A percentile compares a stretch with the other conserved stretches of the same genome.
Evolutionary conservation across 2,329 filamentous ascomycete genomes (phyloP).

Genomic region (Diaporthe citri): DNA sequence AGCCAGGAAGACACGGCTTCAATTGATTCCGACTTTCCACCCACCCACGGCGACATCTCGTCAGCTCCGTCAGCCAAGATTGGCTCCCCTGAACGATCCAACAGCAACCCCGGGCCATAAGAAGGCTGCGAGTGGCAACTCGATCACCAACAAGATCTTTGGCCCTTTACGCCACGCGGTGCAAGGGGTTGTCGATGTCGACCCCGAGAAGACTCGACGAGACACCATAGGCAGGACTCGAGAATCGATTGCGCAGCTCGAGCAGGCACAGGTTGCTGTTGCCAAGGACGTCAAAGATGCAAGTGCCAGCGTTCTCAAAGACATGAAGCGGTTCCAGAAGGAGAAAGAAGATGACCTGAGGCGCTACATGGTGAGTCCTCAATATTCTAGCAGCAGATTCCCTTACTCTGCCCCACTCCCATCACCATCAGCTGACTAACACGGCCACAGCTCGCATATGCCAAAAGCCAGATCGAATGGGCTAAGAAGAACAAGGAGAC

Average conservation of each 20-base stretch:
- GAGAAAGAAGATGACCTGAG: constrained; percentile 96
- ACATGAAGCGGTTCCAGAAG: constrained; percentile 90
- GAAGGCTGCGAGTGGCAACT: constrained; percentile 87
- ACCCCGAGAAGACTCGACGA: constrained; percentile 90
- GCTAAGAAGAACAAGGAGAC: constrained; percentile 90
- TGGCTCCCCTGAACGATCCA: constrained; percentile 70
- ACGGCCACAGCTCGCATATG: constrained; percentile 81
- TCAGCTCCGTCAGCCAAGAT: constrained; percentile 81
- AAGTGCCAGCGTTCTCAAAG: constrained; percentile 86
- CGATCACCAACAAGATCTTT: constrained; percentile 94
- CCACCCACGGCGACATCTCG: constrained; percentile 81
- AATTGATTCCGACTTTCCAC: constrained; percentile 96
- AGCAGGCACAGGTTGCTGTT: constrained; percentile 89
- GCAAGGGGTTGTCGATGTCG: constrained; percentile 94
- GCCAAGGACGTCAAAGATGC: constrained; percentile 95
- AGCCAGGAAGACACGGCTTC: constrained; percentile 84
- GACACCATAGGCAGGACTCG: constrained; percentile 97
- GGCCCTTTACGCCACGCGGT: constrained; percentile 95
- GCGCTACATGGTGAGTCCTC: constrained; percentile 87
- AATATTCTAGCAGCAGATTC: not conserved
- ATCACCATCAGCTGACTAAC: not conserved
- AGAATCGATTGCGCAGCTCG: constrained; percentile 86
- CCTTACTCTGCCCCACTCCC: constrained; percentile 11
- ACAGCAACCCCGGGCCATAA: constrained; percentile 71
- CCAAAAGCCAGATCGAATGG: constrained; percentile 94